Evolutionary conservation across 2,329 filamentous ascomycete genomes (phyloP), one percentile per base, ranked within the genome.

Genomic region (Diplodia mutila): DNA sequence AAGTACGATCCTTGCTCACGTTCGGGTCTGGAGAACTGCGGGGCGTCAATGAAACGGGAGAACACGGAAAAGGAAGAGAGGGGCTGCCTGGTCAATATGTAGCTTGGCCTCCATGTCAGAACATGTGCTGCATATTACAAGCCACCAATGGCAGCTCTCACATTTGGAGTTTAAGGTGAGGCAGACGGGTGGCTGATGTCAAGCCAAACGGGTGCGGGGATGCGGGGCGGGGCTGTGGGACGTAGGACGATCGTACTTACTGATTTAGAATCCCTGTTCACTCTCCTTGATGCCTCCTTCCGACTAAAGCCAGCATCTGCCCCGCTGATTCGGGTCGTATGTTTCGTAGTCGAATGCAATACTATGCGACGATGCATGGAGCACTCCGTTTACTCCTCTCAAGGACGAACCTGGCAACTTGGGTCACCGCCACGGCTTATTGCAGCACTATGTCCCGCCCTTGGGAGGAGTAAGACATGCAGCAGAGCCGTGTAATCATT

Each of bases 161-260:
- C 6, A 18, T 51, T 61, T 32, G 25, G 18, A 16, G 27, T 9
- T 39, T 34, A 32, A 48, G 34, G 57, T 18, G 48, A 18, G 23
- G 12, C 23, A 18, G 18, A 23, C 53, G 34, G 9, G 14, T 21
- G 57, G n/a, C n/a, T n/a, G n/a, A n/a, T n/a, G n/a, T n/a, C n/a
- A n/a, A n/a, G n/a, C n/a, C n/a, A 18, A 25, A 23, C 53, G 34
- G 9, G 14, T 21, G 57, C 29, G 57, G 42, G 34, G 57, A 12
- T 49, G 57, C 42, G 57, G 57, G 57, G 32, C 39, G 42, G 57
- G 12, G 32, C 8, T 61, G 57, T n/a, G 57, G 54, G 42, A 32
- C 39, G 8, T 49, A 12, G 14, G 29, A 29, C 53, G 21, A 52
- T 27, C 9, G n/a, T n/a, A n/a, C n/a, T n/a, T n/a, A n/a, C n/a